phyloP scores from a whole-genome alignment of 768 basidiomycete species.

The Glaciozyma martinii region DNA sequence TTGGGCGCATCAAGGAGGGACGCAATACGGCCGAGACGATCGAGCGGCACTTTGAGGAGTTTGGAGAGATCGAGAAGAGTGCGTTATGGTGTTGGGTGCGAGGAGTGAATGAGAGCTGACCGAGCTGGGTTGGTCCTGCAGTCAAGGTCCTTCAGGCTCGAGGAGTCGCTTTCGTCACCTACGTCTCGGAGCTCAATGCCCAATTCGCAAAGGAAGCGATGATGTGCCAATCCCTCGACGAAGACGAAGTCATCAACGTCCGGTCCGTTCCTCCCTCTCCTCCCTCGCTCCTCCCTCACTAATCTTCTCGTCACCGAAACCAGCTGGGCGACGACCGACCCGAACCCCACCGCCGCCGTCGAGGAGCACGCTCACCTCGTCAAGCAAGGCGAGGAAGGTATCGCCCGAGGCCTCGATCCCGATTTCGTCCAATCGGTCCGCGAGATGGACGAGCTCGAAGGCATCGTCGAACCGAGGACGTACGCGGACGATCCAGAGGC shows the following conservation, averaged over 20 bases:
- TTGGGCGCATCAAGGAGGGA: constrained; percentile 72
- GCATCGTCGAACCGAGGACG: constrained; percentile 19
- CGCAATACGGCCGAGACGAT: constrained; percentile 57
- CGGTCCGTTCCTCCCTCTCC: constrained; percentile 43
- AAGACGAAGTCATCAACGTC: constrained; percentile 91
- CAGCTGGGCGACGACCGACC: constrained; percentile 95
- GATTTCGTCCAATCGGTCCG: constrained; percentile 82
- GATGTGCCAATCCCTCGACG: constrained; percentile 92
- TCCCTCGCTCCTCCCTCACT: background rate
- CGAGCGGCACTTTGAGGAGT: constrained; percentile 84
- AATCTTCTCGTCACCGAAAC: background rate
- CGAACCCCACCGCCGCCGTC: constrained; percentile 82
- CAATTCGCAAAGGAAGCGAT: constrained; percentile 98
- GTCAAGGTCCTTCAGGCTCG: constrained; percentile 89
- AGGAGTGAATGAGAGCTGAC: constrained; percentile 20
- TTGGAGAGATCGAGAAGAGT: constrained; percentile 89
- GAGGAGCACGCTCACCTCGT: constrained; percentile 75
- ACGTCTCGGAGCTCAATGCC: constrained; percentile 70
- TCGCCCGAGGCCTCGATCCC: constrained; percentile 71
- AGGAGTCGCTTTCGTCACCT: constrained; percentile 95
- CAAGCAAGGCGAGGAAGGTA: constrained; percentile 75
- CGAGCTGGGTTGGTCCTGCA: constrained; percentile 29
- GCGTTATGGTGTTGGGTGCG: constrained; percentile 36
- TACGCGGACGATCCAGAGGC: constrained; percentile 37
- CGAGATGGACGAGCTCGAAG: constrained; percentile 72